Conservation (phyloP, 1,139 yeast species). For the Saccharomyces hybrid region DNA sequence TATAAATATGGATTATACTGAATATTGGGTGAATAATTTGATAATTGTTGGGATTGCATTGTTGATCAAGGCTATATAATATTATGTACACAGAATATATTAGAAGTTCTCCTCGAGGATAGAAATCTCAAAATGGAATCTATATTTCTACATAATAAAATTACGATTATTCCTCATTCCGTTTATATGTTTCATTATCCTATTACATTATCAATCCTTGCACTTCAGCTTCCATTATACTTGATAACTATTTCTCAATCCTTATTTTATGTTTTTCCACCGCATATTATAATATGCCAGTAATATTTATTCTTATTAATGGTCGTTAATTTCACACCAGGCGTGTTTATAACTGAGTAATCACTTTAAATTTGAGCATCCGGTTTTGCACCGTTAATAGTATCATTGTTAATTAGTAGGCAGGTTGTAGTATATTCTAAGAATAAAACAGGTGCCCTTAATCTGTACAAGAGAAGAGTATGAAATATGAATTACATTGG, state of each 20-base stretch:
- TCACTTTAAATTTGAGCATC: too few relatives aligned
- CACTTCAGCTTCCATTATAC: neutral
- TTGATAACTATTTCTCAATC: neutral
- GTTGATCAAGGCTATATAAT: neutral
- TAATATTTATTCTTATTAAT: too few relatives aligned
- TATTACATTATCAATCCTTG: neutral
- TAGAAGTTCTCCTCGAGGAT: neutral
- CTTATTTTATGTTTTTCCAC: neutral
- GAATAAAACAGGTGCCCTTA: too few relatives aligned
- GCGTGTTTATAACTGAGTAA: too few relatives aligned
- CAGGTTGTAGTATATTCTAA: too few relatives aligned
- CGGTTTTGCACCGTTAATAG: too few relatives aligned
- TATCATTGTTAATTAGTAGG: too few relatives aligned
- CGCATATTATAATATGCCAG: neutral
- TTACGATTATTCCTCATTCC: neutral
- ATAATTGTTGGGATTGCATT: neutral
- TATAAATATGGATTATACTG: neutral
- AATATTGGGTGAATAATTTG: neutral
- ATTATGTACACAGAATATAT: neutral
- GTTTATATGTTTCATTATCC: neutral
- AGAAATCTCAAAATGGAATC: neutral
- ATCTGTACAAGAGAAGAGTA: too few relatives aligned
- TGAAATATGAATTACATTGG: too few relatives aligned
- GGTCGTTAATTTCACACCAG: too few relatives aligned
- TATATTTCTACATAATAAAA: neutral